These are phyloP conservation scores for Beauveria scarabaeidicola DNA, from an alignment of 2,329 filamentous ascomycete species.

Conservation along the genomic window DNA sequence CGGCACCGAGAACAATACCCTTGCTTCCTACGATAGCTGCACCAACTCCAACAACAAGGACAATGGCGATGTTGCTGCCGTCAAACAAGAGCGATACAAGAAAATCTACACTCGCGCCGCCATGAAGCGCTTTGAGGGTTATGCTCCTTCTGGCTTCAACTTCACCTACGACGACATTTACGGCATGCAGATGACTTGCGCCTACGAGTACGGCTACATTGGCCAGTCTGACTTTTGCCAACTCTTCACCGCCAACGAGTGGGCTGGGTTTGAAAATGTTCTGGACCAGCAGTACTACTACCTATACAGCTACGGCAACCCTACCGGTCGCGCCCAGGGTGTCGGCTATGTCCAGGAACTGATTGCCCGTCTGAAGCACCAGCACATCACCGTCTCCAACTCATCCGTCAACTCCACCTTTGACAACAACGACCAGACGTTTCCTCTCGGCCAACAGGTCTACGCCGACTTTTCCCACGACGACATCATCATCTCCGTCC, in stretches of 20 bases:
- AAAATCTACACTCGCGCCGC: conserved; percentile 36
- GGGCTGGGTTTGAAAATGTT: conserved; percentile 53
- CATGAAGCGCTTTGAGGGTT: conserved; percentile 35
- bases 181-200: conserved; percentile 43
- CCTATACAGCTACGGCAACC: conserved; percentile 68
- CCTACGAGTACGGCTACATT: conserved; percentile 43
- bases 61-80: conserved; percentile 29
- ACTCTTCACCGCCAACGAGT: conserved; percentile 61
- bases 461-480: conserved; percentile 83
- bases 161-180: conserved; percentile 43
- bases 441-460: conserved; percentile 54
- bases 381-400: conserved; percentile 50
- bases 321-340: conserved; percentile 66
- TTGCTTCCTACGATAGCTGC: conserved; percentile 36
- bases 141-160: conserved; percentile 38
- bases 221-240: conserved; percentile 53
- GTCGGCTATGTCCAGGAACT: conserved; percentile 76
- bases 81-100: conserved; percentile 34
- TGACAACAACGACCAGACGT: conserved; percentile 52
- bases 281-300: conserved; percentile 57
- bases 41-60: conserved; percentile 28
- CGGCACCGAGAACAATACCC: conserved; percentile 60
- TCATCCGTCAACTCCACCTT: conserved; percentile 60
- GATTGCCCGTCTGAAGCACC: conserved; percentile 64
- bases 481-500: conserved; percentile 56